A percentile compares a stretch with the other conserved stretches of the same genome.
These are phyloP conservation scores for Marasmius oreades DNA, from an alignment of 1,284 basidiomycete species.

Conservation along the genomic window DNA sequence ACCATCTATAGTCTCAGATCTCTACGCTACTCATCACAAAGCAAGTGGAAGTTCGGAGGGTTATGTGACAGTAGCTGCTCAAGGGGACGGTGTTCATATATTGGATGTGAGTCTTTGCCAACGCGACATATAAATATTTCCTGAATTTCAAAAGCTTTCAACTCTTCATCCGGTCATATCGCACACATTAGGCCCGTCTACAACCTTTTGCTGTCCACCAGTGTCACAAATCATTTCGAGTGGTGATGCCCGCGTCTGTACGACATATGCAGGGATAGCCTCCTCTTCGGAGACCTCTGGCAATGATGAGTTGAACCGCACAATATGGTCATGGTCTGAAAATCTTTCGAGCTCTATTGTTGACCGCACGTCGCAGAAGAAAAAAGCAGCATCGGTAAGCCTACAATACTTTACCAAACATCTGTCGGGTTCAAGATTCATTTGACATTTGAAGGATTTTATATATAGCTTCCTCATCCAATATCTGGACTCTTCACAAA, in stretches of 20 bases:
- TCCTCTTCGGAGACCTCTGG: conserved; percentile 40
- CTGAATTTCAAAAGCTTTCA: conserved; percentile 46
- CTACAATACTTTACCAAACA: background rate
- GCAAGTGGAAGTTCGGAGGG: conserved; percentile 25
- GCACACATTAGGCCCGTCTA: conserved; percentile 62
- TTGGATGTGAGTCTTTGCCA: conserved; percentile 51
- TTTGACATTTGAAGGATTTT: conserved; percentile 2
- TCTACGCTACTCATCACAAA: conserved; percentile 41
- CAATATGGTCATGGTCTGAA: conserved; percentile 63
- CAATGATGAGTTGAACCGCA: conserved; percentile 38
- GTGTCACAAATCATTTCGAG: conserved; percentile 38
- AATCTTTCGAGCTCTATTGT: conserved; percentile 36
- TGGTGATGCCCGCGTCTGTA: conserved; percentile 36
- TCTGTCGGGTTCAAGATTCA: conserved; percentile 5
- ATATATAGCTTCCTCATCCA: conserved; percentile 39
- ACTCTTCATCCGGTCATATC: conserved; percentile 64
- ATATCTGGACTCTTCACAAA: conserved; percentile 42
- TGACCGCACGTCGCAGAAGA: conserved; percentile 37
- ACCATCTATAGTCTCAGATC: conserved; percentile 20
- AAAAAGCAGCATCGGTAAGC: conserved; percentile 44
- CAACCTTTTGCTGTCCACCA: conserved; percentile 56
- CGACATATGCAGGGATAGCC: conserved; percentile 54
- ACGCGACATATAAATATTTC: conserved; percentile 4
- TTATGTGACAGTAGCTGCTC: conserved; percentile 60
- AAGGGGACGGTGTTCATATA: conserved; percentile 69